Evolutionary conservation across 129 eudicot species (phyloP), one percentile per base, ranked within the genome.

Genomic region (Flaveria ramosissima): DNA sequence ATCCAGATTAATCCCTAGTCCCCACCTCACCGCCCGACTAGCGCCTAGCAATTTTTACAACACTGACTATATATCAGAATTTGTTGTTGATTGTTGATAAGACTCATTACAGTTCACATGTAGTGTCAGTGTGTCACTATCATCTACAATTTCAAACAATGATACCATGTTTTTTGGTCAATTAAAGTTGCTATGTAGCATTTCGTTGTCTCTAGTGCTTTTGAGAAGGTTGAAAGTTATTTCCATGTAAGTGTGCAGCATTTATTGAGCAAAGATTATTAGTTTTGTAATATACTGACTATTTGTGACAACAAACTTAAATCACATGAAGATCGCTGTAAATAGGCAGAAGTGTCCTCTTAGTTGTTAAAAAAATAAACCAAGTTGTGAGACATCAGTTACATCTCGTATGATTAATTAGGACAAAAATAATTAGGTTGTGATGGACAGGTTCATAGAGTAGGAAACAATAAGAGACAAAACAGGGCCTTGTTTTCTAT

Each of bases 261-360:
- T 52, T 52, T 52, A 52, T 52, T 52, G 60, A 57, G 64, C 32
- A 27, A 57, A 17, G 32, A 57, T 57, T 57, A 57, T 57, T 20
- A 57, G 15, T 57, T 57, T 57, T 21, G 15, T 21, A 9, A 55
- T 19, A 17, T 17, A 19, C 3, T n/a, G 64, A 57, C 36, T 30
- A 57, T 20, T 20, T 56, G 26, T 11, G 63, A 56, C 63, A 56
- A 20, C 30, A 56, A 20, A 13, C 63, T 56, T 56, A 17, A 17
- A 12, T 20, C 60, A 52, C 60, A 52, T 52, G 11, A n/a, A 16
- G 60, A 52, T 52, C 23, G 6, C 17, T 52, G 21, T 52, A 52
- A 52, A n/a, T 52, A n/a, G 60, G 60, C 60, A 52, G 60, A n/a
- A 52, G 23, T 14, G 15, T n/a, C 60, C 24, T 52, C 24, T 52